Base-by-base conservation (phyloP, 176 grass and related monocot species). In the Ensete ventricosum region DNA sequence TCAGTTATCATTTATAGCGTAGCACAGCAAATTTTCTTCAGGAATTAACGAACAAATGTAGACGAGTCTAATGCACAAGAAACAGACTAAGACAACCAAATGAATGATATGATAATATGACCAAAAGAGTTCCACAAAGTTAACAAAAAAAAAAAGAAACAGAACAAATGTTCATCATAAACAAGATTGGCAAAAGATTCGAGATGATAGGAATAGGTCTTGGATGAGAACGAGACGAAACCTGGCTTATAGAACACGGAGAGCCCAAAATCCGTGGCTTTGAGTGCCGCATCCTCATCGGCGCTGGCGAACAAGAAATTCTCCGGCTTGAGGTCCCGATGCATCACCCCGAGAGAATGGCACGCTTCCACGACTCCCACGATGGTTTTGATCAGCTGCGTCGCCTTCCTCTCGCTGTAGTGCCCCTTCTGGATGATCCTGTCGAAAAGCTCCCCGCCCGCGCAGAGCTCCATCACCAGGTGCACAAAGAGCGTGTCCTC, bases 171-270 rank as follows among this genome's bases (percentile, higher is more conserved):
- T 6, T 4, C 34, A 43, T 43, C 34, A 43, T 60, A 19, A 19
- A 60, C 17, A 19, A 60, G 3, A n/a, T 60, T n/a, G n/a, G 57
- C 17, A 19, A 60, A 60, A 60, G 14, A 70, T 51, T 50, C 9
- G 1, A 25, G 48, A 70, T 11, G 51, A 48, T 70, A 70, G 48
- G 67, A 70, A 26, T 12, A 26, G 22, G 22, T 4, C 16, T n/a
- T 13, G 9, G 1, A 70, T 16, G n/a, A 70, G 67, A 70, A 22
- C 9, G 51, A 50, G 51, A 19, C 34, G 48, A 50, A 78, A 91
- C 95, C 95, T 4, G 95, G 95, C 73, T 91, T 99, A 79, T 91
- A 89, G 84, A 99, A 99, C 77, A 99, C 86, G 50, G 95, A 99
- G 48, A 99, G 84, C 5, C 95, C 95, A 51, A 99, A 99, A 71